Evolutionary conservation across 495 filamentous ascomycete genomes (phyloP), one percentile per base, ranked within the genome.

Genomic region (Zalerion maritima): DNA sequence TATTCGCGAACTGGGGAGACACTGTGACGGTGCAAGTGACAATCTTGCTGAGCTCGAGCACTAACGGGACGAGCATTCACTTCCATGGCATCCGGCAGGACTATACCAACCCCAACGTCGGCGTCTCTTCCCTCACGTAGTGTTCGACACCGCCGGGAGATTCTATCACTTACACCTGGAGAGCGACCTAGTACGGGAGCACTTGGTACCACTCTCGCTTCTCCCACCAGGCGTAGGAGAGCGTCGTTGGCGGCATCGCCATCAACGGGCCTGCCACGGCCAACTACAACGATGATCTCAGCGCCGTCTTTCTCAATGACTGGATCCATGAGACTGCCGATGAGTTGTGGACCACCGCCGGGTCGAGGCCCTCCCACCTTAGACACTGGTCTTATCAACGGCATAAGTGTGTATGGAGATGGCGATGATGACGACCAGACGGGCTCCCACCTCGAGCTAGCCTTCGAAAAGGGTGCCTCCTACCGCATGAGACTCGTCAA

Each of bases 191-290:
- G 30, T 76, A 78, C 36, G 75, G 73, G 1, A 64, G 62, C 0
- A 54, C 61, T 4, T 78, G 70, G 71, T 78, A 75, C 31, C 74
- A 77, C 40, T 60, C 53, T 17, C 74, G 78, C 40, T 72, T 64
- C 38, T 58, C 55, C 7, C 45, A 63, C 10, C 72, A 78, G 37
- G 60, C 61, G 27, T 55, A 49, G 22, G 57, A 68, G 32, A 65
- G 67, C 2, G 45, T 63, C 7, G 42, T 54, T 10, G 67, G 67
- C 12, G 36, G 50, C 4, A 50, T 72, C 8, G 41, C 67, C 29
- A 58, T 67, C 40, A 49, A 53, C 18, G 64, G 63, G 7, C 64
- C 66, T 3, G 46, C 57, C 3, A 58, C 54, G 9, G 57, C 52
- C 17, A 48, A 61, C 32, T 68, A 66, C 29, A 60, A 71, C 29